Base-by-base conservation (phyloP, 106 monocot genomes). In the Amphibolis antarctica region DNA sequence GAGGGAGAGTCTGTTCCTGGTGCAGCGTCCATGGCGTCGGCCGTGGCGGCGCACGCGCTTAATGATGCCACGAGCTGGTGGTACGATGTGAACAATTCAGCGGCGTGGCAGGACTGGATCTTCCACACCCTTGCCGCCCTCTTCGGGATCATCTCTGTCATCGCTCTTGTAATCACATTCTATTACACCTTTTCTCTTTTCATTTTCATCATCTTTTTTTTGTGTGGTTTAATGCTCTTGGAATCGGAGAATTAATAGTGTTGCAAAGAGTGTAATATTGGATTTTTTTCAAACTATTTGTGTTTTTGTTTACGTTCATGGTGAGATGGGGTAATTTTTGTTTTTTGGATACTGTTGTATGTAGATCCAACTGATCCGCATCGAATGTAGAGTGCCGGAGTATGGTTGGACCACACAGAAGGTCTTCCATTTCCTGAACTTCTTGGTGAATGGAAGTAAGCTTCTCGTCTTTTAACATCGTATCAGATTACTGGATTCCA, bases 381-480 rank as follows among this genome's bases (percentile, higher is more conserved):
- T 96, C 28, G 96, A 90, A 70, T 96, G 89, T 44, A 90, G 96
- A 78, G 96, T 96, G 15, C 96, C 96, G 0, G 96, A 96, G 61
- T 96, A 86, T 67, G 96, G 96, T 13, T 96, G 96, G 96, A 96
- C 96, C 10, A 96, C 89, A 28, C 96, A 96, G 67, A 96, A 96
- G 69, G 96, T 96, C 48, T 96, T 96, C 59, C 89, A 96, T 68
- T 76, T 96, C 26, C 70, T 96, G 57, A 96, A 86, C 66, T 96
- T 86, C 55, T n/a, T 96, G 14, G 89, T 96, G 29, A 89, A 86
- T 66, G 86, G 79, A 53, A 68, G 94, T 96, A 26, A 42, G 82
- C 50, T 27, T 67, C 66, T 57, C 27, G 18, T 19, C 29, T 59
- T 31, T 67, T 42, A 18, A 1, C 42, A 19, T 60, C 36, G 36